Conservation (phyloP, 176 grass and related monocot species). For the Aegilops tauschii region DNA sequence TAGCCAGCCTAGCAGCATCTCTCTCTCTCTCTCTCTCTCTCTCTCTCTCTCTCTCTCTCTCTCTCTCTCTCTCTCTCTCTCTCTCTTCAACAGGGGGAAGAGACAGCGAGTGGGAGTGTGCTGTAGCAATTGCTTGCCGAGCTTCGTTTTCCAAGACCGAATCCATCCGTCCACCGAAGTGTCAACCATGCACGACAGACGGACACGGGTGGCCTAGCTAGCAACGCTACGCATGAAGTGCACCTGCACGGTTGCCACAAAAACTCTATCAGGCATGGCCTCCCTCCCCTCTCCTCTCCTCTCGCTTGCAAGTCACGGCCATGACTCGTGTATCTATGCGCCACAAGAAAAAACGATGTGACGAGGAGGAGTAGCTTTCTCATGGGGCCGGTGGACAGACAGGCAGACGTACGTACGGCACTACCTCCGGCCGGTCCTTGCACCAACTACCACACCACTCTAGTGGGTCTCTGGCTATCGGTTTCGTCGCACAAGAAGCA, state of each 20-base stretch:
- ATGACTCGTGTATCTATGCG: not conserved
- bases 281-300: not conserved
- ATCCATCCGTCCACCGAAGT: conserved; percentile 11
- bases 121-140: conserved; percentile 8
- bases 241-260: no score
- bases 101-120: no score
- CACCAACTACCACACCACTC: not conserved
- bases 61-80: no score
- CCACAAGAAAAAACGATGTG: not conserved
- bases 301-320: not conserved
- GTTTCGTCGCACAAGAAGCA: not conserved
- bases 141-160: conserved; percentile 39
- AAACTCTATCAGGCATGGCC: not conserved
- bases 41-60: no score
- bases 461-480: not conserved
- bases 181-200: conserved; percentile 16
- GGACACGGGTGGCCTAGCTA: not conserved
- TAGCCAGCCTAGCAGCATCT: not conserved
- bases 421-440: not conserved
- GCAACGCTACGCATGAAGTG: no score
- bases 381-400: not conserved
- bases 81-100: no score
- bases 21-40: no score
- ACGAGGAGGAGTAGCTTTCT: not conserved
- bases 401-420: not conserved